These are phyloP conservation scores for Aureobasidium mangrovei DNA, from an alignment of 2,329 filamentous ascomycete genomes.

Conservation along the genomic window DNA sequence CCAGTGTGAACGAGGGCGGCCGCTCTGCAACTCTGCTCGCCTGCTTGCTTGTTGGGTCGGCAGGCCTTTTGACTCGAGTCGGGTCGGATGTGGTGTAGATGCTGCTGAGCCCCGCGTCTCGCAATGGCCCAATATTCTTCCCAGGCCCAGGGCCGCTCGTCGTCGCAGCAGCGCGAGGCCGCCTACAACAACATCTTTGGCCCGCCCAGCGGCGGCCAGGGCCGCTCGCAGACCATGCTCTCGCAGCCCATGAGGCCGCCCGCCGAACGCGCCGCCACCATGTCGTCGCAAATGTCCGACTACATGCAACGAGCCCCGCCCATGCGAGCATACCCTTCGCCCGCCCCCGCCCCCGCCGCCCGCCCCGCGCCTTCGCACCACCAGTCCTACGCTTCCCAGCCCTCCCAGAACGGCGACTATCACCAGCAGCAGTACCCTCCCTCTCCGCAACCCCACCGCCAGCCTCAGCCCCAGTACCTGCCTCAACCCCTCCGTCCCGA, in stretches of 20 bases:
- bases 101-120: conserved; percentile 6
- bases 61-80: background rate
- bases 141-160: conserved; percentile 49
- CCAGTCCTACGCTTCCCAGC: conserved; percentile 27
- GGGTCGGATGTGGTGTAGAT: background rate
- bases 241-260: conserved; percentile 58
- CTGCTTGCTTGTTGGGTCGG: background rate
- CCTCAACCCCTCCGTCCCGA: conserved; percentile 54
- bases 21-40: background rate
- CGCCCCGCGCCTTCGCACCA: conserved; percentile 52
- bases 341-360: conserved; percentile 25
- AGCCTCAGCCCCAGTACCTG: conserved; percentile 47
- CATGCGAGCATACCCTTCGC: conserved; percentile 39
- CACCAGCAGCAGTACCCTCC: conserved; percentile 25
- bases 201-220: conserved; percentile 60
- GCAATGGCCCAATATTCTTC: conserved; percentile 56
- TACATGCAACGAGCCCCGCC: conserved; percentile 58
- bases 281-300: conserved; percentile 37
- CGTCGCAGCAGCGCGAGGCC: conserved; percentile 69
- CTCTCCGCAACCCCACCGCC: conserved; percentile 16
- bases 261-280: conserved; percentile 67
- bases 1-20: too few species aligned
- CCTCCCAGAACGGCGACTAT: conserved; percentile 29
- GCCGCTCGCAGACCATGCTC: conserved; percentile 92
- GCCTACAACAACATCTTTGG: conserved; percentile 97